phyloP scores from a whole-genome alignment of 495 filamentous ascomycete genomes.

The Podospora fimiseda region DNA sequence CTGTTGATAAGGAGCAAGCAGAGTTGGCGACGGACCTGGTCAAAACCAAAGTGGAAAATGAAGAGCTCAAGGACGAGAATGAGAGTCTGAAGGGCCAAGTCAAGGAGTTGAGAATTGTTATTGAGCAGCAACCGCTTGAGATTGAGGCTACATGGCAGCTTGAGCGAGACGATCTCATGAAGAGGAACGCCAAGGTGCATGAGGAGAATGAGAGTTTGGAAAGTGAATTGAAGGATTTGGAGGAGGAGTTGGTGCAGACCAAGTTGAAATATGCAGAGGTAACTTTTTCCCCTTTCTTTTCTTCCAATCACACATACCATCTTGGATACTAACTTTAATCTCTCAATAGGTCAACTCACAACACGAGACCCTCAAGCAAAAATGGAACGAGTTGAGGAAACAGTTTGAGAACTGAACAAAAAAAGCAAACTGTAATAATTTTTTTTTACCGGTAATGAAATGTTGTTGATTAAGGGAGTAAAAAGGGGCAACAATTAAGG shows the following conservation, averaged over 20 bases:
- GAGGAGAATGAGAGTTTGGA: slow-evolving; percentile 86
- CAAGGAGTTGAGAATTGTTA: slow-evolving; percentile 69
- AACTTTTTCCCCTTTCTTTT: slow-evolving; percentile 25
- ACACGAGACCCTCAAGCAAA: slow-evolving; percentile 69
- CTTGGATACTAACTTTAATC: slow-evolving; percentile 15
- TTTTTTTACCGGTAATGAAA: too few relatives aligned
- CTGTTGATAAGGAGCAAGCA: slow-evolving; percentile 89
- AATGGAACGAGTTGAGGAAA: slow-evolving; percentile 75
- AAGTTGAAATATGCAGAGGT: slow-evolving; percentile 97
- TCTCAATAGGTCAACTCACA: slow-evolving; percentile 65
- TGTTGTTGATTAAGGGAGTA: too few relatives aligned
- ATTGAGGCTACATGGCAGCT: slow-evolving; percentile 73
- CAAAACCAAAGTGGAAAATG: slow-evolving; percentile 85
- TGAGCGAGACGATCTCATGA: slow-evolving; percentile 90
- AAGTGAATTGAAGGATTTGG: slow-evolving; percentile 89
- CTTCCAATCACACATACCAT: background rate
- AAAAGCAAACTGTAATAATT: slow-evolving; percentile 4
- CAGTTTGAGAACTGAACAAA: slow-evolving; percentile 27
- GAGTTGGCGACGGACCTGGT: slow-evolving; percentile 86
- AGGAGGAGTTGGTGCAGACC: slow-evolving; percentile 83
- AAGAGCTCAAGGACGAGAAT: slow-evolving; percentile 78
- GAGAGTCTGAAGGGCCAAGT: slow-evolving; percentile 80
- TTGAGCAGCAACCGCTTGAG: slow-evolving; percentile 83
- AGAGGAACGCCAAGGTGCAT: slow-evolving; percentile 87
- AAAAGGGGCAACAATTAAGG: too few relatives aligned